Base-by-base conservation (phyloP, 306 rosid genomes). In the Quercus aquifolioides region DNA sequence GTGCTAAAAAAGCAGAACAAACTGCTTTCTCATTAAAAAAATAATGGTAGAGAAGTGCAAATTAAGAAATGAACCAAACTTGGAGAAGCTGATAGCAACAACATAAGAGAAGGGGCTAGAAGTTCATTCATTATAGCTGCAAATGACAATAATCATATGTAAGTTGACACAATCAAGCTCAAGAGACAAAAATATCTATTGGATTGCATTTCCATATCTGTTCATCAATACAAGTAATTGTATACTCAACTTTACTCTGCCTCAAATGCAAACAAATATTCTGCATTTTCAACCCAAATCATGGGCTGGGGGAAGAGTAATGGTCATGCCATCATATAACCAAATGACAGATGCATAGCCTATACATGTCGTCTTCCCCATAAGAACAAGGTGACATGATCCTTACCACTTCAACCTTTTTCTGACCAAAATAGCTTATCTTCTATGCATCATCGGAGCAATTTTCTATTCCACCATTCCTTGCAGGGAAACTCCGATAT, bases 341-440 rank as follows among this genome's bases (percentile, higher is more conserved):
- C 71, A 63, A 63, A 63, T 63, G 71, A 67, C 38, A 30, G 14
- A 67, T 19, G 51, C 20, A 33, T 19, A 33, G 51, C 23, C 84
- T 84, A 52, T 84, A 84, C 82, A 78, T 28, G 79, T 46, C 17
- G 6, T 33, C 8, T 74, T 41, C 55, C 71, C n/a, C 20, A 68
- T 4, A 54, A 69, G 38, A 80, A 38, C 60, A 13, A 23, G 74
- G 63, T 51, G 55, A 30, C 59, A 30, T 6, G 10, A 31, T 55
- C 17, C 74, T 41, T 41, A 15, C 41, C 68, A n/a, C 52, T 19
- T 35, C 52, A 52, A 51, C 20, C 55, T 72, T 31, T 20, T 71
- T 69, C 76, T 19, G n/a, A 46, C 38, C 30, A 20, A 55, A 64
- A 51, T 33, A 23, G 63, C 49, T 15, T 51, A 20, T 54, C 33